A percentile compares a stretch with the other conserved stretches of the same genome.
phyloP scores from a whole-genome alignment of 768 basidiomycete genomes.

The Asterophora lycoperdoides region DNA sequence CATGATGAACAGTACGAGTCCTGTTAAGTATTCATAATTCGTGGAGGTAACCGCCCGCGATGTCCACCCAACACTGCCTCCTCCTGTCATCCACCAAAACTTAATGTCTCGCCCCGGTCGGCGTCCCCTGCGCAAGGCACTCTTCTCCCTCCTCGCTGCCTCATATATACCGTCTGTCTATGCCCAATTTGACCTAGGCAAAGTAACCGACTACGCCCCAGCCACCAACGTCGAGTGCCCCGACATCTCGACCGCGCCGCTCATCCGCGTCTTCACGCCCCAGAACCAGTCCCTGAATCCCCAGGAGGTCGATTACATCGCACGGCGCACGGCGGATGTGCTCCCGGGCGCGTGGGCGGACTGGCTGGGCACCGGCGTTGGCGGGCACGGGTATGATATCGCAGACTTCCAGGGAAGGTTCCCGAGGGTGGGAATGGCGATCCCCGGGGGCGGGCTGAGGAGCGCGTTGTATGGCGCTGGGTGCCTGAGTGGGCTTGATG shows the following conservation, averaged over 20 bases:
- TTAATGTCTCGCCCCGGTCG: background rate
- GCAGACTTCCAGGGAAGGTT: constrained; percentile 35
- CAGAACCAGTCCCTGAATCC: constrained; percentile 48
- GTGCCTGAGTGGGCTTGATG: too few relatives aligned
- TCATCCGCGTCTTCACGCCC: constrained; percentile 50
- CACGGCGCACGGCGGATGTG: constrained; percentile 34
- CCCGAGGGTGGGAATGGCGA: constrained; percentile 57
- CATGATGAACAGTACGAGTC: too few relatives aligned
- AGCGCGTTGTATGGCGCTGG: too few relatives aligned
- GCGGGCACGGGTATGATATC: constrained; percentile 50
- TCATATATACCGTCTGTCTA: constrained; percentile 12
- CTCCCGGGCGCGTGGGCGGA: constrained; percentile 49
- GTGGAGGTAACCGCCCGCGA: too few relatives aligned
- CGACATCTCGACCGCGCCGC: constrained; percentile 37
- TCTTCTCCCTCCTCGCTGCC: constrained; percentile 13
- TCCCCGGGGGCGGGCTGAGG: too few relatives aligned
- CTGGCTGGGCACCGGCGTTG: constrained; percentile 57
- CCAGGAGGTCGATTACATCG: constrained; percentile 45
- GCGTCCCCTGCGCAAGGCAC: constrained; percentile 1
- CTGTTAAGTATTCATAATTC: too few relatives aligned
- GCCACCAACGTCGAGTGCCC: constrained; percentile 46
- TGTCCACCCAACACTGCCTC: too few relatives aligned
- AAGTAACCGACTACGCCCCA: constrained; percentile 51
- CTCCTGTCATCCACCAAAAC: too few relatives aligned
- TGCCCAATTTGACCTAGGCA: constrained; percentile 24